Evolutionary conservation across 2,329 filamentous ascomycete genomes (phyloP).

Genomic region (Fusarium sp.): DNA sequence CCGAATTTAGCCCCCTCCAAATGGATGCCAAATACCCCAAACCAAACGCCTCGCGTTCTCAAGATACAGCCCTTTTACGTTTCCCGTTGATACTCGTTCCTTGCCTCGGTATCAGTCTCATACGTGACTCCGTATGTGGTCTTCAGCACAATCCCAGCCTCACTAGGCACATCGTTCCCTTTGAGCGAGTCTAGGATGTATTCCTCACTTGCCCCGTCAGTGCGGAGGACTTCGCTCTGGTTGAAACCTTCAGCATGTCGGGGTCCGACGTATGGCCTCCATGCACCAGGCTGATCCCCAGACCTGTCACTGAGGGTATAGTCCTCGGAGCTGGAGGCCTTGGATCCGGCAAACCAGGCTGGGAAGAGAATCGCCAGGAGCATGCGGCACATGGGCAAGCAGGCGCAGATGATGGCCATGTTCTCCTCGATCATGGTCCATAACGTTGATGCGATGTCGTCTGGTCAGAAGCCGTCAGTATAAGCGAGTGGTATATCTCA

Average conservation of each 20-base stretch:
- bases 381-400: constrained; percentile 54
- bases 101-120: constrained; percentile 35
- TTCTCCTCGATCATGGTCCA: constrained; percentile 56
- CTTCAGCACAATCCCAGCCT: constrained; percentile 48
- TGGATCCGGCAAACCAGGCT: constrained; percentile 44
- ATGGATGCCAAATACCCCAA: neutral
- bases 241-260: constrained; percentile 43
- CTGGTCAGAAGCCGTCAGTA: constrained; percentile 21
- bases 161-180: constrained; percentile 20
- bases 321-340: constrained; percentile 6
- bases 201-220: constrained; percentile 50
- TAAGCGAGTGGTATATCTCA: neutral
- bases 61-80: neutral
- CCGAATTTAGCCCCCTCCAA: neutral
- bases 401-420: constrained; percentile 54
- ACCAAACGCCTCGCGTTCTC: neutral
- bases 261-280: constrained; percentile 50
- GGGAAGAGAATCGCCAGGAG: constrained; percentile 53
- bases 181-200: constrained; percentile 46
- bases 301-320: constrained; percentile 9
- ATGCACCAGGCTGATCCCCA: constrained; percentile 35
- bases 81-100: neutral
- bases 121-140: constrained; percentile 53
- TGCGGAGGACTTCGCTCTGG: constrained; percentile 43
- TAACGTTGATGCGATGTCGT: constrained; percentile 51